These are phyloP conservation scores for Coniochaeta prunicola DNA, from an alignment of 2,329 filamentous ascomycete species.

Conservation along the genomic window DNA sequence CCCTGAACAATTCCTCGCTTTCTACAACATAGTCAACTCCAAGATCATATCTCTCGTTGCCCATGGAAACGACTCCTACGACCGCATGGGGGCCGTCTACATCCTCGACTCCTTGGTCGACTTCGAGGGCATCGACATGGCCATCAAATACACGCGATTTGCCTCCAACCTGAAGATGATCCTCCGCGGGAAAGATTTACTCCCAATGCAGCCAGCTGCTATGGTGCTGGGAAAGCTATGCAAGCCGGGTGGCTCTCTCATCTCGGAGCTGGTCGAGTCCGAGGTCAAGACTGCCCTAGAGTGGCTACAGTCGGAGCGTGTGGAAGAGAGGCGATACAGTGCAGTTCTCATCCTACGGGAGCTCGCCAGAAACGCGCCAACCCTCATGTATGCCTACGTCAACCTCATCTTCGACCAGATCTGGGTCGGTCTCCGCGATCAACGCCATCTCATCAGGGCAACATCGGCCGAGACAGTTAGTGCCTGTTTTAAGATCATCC, in stretches of 20 bases:
- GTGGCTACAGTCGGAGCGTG: slow-evolving; percentile 90
- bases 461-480: slow-evolving; percentile 90
- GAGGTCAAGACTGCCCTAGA: slow-evolving; percentile 95
- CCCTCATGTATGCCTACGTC: slow-evolving; percentile 91
- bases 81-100: slow-evolving; percentile 85
- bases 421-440: slow-evolving; percentile 88
- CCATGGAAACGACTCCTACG: slow-evolving; percentile 77
- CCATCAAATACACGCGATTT: slow-evolving; percentile 90
- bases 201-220: slow-evolving; percentile 84
- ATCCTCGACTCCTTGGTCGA: slow-evolving; percentile 90
- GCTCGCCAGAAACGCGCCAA: slow-evolving; percentile 85
- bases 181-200: slow-evolving; percentile 82
- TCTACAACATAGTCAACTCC: slow-evolving; percentile 50
- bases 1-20: slow-evolving; percentile 64
- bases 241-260: slow-evolving; percentile 84
- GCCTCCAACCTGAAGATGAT: slow-evolving; percentile 84
- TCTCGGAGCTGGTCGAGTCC: slow-evolving; percentile 91
- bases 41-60: slow-evolving; percentile 55
- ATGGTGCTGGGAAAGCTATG: slow-evolving; percentile 85
- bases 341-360: slow-evolving; percentile 88
- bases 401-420: slow-evolving; percentile 93
- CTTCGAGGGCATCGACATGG: slow-evolving; percentile 90
- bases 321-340: slow-evolving; percentile 89
- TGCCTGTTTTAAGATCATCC: slow-evolving; percentile 92
- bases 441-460: slow-evolving; percentile 82